Base-by-base conservation (phyloP, 2,329 filamentous ascomycete species). In the Colletotrichum spinosum region DNA sequence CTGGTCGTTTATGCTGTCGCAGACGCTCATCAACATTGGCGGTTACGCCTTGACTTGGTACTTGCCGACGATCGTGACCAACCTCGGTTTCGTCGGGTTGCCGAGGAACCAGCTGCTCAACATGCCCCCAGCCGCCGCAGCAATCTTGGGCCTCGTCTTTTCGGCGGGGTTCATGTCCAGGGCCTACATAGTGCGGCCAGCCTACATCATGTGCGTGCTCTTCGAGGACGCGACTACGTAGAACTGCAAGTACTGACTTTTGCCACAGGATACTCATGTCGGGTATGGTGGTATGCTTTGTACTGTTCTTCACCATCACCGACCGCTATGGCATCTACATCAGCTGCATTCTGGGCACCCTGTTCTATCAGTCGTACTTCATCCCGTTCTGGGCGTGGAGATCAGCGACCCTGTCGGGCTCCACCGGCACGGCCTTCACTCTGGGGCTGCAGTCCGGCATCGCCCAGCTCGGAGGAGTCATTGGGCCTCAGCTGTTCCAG, bases 311-410 rank as follows among this genome's bases (percentile, higher is more conserved):
- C 15, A 76, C 77, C 3, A 76, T 80, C 12, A 69, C 67, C 13
- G 75, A 74, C 42, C 72, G 74, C n/a, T 71, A 75, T 10, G 80
- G 77, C 0, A 78, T 81, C 8, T 84, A 84, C 68, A 72, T 78
- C 2, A 77, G 79, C 6, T 81, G 80, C 64, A 76, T 79, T 7
- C 75, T 84, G 11, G 80, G 81, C 5, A 79, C 75, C 0, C 73
- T 79, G 55, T 81, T 82, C 60, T 83, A 82, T 63, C 73, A 73
- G 8, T 70, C 74, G 4, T 81, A 79, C 60, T 81, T 82, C 62
- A 79, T 83, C 12, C 77, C 80, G 0, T 81, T 82, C 67, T 83
- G 80, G 80, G 76, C 76, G 33, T 82, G 79, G 79, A 74, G 80
- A 45, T 80, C 79, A 4, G 76, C 78, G 3, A 79, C 79, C 9